phyloP scores from a whole-genome alignment of 192 early-diverging fungal genomes.

The Rhizoclosmatium globosum region DNA sequence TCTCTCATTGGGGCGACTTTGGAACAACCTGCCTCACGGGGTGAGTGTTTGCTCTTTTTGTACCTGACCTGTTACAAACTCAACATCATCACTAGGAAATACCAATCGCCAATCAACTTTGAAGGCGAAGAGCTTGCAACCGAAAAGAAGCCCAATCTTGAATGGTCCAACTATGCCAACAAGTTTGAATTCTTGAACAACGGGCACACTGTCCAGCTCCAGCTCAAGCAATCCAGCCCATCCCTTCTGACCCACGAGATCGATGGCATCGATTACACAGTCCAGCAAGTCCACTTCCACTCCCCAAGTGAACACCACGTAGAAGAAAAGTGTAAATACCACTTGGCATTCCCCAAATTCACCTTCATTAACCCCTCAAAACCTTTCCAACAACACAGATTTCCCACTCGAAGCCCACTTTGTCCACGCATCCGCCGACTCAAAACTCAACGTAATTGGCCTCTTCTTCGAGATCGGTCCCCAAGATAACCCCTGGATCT shows the following conservation, averaged over 20 bases:
- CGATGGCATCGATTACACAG: constrained; percentile 43
- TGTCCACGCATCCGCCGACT: constrained; percentile 56
- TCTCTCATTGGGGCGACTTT: neutral
- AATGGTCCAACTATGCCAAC: neutral
- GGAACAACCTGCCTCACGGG: constrained; percentile 3
- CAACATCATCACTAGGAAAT: neutral
- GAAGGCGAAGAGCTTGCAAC: constrained; percentile 10
- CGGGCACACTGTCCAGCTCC: constrained; percentile 55
- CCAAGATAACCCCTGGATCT: constrained; percentile 44
- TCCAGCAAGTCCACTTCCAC: constrained; percentile 71
- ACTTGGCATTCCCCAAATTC: neutral
- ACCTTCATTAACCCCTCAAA: neutral
- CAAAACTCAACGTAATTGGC: constrained; percentile 55
- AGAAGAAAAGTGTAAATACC: constrained; percentile 15
- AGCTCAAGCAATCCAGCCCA: neutral
- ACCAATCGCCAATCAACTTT: constrained; percentile 66
- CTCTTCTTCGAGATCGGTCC: constrained; percentile 55
- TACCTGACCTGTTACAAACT: neutral
- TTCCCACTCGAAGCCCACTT: constrained; percentile 55
- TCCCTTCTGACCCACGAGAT: constrained; percentile 28
- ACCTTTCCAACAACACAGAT: neutral
- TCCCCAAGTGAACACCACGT: constrained; percentile 66
- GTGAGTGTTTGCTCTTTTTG: neutral
- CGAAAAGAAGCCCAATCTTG: neutral
- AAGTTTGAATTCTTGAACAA: constrained; percentile 39